These are phyloP conservation scores for Artemisia annua DNA, from an alignment of 129 eudicot species.

Conservation along the genomic window DNA sequence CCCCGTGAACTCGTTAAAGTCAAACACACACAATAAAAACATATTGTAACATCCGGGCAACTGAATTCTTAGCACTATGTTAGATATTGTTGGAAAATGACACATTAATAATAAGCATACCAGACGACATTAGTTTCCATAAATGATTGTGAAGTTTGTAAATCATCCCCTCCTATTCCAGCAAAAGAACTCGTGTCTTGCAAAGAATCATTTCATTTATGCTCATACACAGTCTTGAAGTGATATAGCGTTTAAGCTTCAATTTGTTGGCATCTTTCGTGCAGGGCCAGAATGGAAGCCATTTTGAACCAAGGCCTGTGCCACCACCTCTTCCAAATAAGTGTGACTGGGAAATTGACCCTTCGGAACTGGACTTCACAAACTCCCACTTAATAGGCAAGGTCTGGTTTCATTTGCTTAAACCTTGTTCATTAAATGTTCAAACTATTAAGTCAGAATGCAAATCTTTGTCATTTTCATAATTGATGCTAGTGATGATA, in stretches of 20 bases:
- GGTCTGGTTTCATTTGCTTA: constrained; percentile 47
- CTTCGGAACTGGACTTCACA: constrained; percentile 82
- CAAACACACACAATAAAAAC: too few species aligned
- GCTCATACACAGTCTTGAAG: not conserved
- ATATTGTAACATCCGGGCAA: too few species aligned
- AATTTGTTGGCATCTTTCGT: constrained; percentile 15
- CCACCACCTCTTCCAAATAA: constrained; percentile 93
- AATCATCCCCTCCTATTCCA: too few species aligned
- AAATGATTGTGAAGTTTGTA: too few species aligned
- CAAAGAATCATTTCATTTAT: not conserved
- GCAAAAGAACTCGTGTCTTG: too few species aligned
- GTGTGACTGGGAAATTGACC: constrained; percentile 99
- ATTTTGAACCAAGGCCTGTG: constrained; percentile 94
- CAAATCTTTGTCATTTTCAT: not conserved
- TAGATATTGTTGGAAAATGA: too few species aligned
- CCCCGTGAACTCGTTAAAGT: too few species aligned
- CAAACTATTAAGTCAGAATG: constrained; percentile 7
- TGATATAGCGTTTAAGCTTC: constrained; percentile 11
- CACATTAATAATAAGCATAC: too few species aligned
- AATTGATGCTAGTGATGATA: constrained; percentile 2
- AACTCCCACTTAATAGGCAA: constrained; percentile 77
- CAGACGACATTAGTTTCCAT: too few species aligned
- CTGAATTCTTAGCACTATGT: too few species aligned
- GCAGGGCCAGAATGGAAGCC: constrained; percentile 99
- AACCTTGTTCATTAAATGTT: constrained; percentile 16